These are phyloP conservation scores for Metschnikowia santaceciliae DNA, from an alignment of 805 yeast species.

Conservation along the genomic window DNA sequence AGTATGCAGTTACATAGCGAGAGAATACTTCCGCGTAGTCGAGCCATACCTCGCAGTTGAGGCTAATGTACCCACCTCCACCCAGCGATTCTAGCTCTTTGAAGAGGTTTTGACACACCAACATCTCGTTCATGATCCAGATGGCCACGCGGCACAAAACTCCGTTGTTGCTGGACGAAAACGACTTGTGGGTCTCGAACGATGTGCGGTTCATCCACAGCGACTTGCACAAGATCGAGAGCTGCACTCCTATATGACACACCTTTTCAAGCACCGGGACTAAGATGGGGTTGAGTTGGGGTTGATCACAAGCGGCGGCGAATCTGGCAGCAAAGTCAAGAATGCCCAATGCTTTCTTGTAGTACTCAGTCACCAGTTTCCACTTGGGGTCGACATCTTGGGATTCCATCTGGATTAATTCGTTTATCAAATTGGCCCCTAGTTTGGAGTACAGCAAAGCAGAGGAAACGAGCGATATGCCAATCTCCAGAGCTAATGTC, in stretches of 20 bases:
- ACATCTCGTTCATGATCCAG: slow-evolving; percentile 33
- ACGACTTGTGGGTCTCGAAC: slow-evolving; percentile 7
- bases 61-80: background rate
- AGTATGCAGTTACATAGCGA: slow-evolving; percentile 39
- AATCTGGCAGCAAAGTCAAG: slow-evolving; percentile 22
- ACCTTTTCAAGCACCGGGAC: slow-evolving; percentile 18
- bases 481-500: slow-evolving; percentile 31
- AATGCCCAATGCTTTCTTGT: slow-evolving; percentile 30
- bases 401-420: slow-evolving; percentile 27
- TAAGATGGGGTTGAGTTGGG: slow-evolving; percentile 5
- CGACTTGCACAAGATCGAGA: slow-evolving; percentile 37
- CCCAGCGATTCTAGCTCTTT: slow-evolving; percentile 1
- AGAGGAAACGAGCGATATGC: slow-evolving; percentile 21
- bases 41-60: slow-evolving; percentile 22
- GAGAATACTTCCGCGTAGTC: slow-evolving; percentile 29
- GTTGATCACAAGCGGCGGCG: background rate
- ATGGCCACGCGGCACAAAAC: slow-evolving; percentile 45
- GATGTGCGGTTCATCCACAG: slow-evolving; percentile 33
- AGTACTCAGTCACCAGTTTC: slow-evolving; percentile 32
- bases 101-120: slow-evolving; percentile 20
- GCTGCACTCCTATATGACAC: slow-evolving; percentile 31
- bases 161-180: slow-evolving; percentile 29
- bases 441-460: slow-evolving; percentile 28
- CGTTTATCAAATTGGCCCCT: slow-evolving; percentile 35
- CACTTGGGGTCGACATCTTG: slow-evolving; percentile 27